Base-by-base conservation (phyloP, 441 rosid genomes). In the Populus hybrid region DNA sequence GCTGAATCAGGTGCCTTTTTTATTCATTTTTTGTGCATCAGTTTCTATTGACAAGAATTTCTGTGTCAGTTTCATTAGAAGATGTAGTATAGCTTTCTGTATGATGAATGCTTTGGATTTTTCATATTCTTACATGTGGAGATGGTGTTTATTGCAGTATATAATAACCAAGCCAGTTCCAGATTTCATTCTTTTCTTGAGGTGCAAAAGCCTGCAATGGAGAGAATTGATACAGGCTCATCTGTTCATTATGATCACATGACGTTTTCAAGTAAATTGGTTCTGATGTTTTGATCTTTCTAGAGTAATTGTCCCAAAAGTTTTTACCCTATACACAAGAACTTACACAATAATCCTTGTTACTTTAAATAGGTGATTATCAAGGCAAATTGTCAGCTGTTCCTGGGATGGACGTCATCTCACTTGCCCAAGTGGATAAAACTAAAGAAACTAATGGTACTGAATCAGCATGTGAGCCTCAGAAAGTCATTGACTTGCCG, bases 1-100 rank as follows among this genome's bases (percentile, higher is more conserved):
- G 93, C 86, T 65, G 94, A 95, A 84, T 93, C 99, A 87, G 97
- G 99, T 93, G 76, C 74, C 66, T 76, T 81, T 18, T 24, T 29
- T 21, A 24, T 76, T 71, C 75, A 29, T 79, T 66, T 82, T n/a
- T 16, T 38, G 50, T 65, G 33, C 59, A 26, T 79, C 53, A 73
- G 26, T 63, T 65, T 71, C 64, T 65, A 9, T 28, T 65, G 21
- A 63, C 42, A 38, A 23, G 42, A 69, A 61, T 67, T 75, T 31
- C n/a, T 70, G 21, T 64, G n/a, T 53, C 63, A 23, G 35, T 80
- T 61, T 71, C 40, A 61, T 74, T 71, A 66, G 74, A 74, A 77
- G 69, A 74, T 72, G 76, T 78, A 67, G 20, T 20, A 36, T 53
- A 21, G 26, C 35, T 42, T 10, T n/a, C 36, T 74, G 65, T 24